These are phyloP conservation scores for Craspedostauros australis DNA, from an alignment of 108 stramenopile genomes.

Conservation along the genomic window DNA sequence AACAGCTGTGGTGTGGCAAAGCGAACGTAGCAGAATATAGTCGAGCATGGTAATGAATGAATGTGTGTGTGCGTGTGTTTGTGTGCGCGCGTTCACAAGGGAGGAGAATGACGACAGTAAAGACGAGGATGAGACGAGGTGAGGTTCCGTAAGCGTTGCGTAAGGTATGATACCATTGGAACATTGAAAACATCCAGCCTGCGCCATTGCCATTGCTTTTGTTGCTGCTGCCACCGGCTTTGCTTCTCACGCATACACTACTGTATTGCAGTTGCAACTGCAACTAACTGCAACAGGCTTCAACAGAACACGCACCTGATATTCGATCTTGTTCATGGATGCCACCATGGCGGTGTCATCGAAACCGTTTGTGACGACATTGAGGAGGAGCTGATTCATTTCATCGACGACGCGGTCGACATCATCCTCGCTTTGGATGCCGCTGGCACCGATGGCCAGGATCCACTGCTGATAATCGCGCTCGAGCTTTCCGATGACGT, in stretches of 20 bases:
- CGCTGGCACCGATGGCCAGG: constrained; percentile 79
- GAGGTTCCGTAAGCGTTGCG: too few species aligned
- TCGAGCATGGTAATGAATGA: too few species aligned
- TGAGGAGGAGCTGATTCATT: constrained; percentile 49
- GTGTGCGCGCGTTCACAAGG: too few species aligned
- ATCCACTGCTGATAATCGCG: constrained; percentile 17
- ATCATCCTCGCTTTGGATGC: constrained; percentile 39
- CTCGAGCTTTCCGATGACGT: constrained; percentile 34
- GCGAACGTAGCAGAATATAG: too few species aligned
- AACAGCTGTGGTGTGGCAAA: too few species aligned
- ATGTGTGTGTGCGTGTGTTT: too few species aligned
- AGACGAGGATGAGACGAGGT: too few species aligned
- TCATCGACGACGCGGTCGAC: constrained; percentile 41
- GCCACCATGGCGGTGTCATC: constrained; percentile 59
- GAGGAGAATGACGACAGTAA: too few species aligned
- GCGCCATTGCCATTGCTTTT: too few species aligned
- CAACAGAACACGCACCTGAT: constrained; percentile 14
- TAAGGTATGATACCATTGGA: too few species aligned
- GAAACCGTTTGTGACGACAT: constrained; percentile 70
- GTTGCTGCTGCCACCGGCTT: too few species aligned
- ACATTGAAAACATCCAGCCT: too few species aligned
- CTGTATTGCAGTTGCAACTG: not conserved
- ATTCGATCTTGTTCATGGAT: constrained; percentile 83
- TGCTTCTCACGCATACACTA: constrained; percentile 51
- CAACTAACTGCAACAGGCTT: not conserved